Conservation (phyloP, 805 yeast genomes). For the Dipodascus geniculatus region DNA sequence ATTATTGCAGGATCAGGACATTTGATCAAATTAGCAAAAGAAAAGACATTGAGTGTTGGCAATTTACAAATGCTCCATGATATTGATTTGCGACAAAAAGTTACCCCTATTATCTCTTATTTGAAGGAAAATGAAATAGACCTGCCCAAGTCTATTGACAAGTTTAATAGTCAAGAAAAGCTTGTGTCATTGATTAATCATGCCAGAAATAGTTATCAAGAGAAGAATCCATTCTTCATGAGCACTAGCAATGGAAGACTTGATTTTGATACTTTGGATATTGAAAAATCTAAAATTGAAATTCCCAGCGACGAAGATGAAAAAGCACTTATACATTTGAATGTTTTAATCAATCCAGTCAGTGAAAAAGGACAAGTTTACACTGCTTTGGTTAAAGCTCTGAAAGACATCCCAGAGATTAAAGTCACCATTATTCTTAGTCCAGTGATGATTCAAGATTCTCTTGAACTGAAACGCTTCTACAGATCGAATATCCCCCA, state of each 20-base stretch:
- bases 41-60: constrained; percentile 1
- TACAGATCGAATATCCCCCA: constrained; percentile 38
- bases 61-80: constrained; percentile 16
- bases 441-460: constrained; percentile 36
- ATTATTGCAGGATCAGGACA: constrained; percentile 9
- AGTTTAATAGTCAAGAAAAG: constrained; percentile 9
- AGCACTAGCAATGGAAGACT: constrained; percentile 14
- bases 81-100: constrained; percentile 12
- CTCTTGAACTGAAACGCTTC: constrained; percentile 44
- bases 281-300: constrained; percentile 34
- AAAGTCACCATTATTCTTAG: constrained; percentile 43
- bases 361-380: constrained; percentile 57
- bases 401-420: constrained; percentile 37
- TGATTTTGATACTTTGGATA: constrained; percentile 14
- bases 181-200: constrained; percentile 11
- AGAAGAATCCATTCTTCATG: constrained; percentile 5
- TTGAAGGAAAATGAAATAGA: constrained; percentile 9
- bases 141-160: constrained; percentile 3
- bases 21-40: constrained; percentile 4
- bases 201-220: constrained; percentile 10
- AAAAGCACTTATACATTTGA: constrained; percentile 38
- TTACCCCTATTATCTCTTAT: constrained; percentile 8
- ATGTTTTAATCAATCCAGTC: constrained; percentile 60
- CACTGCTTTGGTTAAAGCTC: constrained; percentile 32
- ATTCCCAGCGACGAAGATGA: constrained; percentile 19